Conservation (phyloP, 257 asterid genomes). For the Solanum peruvianum region DNA sequence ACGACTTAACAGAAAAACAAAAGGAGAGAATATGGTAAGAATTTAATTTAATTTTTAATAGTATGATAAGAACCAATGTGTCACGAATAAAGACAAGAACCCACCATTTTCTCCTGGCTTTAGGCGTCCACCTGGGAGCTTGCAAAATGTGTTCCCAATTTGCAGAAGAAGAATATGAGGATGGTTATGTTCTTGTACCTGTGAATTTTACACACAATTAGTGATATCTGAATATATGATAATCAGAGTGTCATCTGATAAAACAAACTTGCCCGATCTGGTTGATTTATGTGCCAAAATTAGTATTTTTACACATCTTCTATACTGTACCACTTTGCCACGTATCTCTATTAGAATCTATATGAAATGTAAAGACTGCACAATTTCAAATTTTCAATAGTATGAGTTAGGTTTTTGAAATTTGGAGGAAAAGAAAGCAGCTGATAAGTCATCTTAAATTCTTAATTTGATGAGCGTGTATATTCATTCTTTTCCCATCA, state of each 20-base stretch:
- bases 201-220: neutral
- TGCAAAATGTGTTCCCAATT: slow-evolving; percentile 96
- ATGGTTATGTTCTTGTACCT: slow-evolving; percentile 99
- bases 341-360: neutral
- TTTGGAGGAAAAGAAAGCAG: neutral
- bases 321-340: neutral
- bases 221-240: neutral
- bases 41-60: neutral
- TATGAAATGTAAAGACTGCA: neutral
- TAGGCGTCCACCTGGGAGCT: slow-evolving; percentile 97
- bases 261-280: neutral
- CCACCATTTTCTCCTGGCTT: slow-evolving; percentile 98
- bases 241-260: neutral
- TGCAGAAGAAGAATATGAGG: slow-evolving; percentile 97
- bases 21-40: neutral
- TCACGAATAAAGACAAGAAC: neutral
- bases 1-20: neutral
- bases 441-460: neutral
- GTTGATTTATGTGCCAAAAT: neutral
- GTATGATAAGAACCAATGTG: neutral
- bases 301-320: neutral
- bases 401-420: neutral
- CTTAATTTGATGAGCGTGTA: neutral
- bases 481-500: neutral
- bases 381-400: neutral